Conservation (phyloP, 1,139 yeast species). For the Ogataea hybrid region DNA sequence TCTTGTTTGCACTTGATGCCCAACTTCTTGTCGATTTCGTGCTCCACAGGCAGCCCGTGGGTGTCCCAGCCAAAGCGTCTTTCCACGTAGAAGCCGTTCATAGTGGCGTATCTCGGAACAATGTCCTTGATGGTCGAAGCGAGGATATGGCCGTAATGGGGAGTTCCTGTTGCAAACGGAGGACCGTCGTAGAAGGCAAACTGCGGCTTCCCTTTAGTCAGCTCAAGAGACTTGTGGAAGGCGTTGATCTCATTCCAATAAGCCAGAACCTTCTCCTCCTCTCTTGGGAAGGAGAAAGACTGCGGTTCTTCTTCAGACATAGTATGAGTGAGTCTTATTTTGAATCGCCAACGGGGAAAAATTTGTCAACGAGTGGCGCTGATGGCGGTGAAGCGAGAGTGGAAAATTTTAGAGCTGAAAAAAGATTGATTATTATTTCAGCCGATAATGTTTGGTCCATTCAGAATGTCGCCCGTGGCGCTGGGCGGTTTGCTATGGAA, state of each 20-base stretch:
- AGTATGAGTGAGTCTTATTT: background rate
- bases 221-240: slow-evolving; percentile 79
- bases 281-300: slow-evolving; percentile 68
- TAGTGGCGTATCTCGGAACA: slow-evolving; percentile 95
- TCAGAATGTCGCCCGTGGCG: slow-evolving; percentile 58
- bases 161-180: slow-evolving; percentile 99
- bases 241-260: slow-evolving; percentile 93
- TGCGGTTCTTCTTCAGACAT: slow-evolving; percentile 29
- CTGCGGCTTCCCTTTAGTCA: slow-evolving; percentile 81
- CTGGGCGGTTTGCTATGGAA: slow-evolving; percentile 90
- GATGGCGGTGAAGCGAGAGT: slow-evolving; percentile 8
- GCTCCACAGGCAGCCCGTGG: slow-evolving; percentile 98
- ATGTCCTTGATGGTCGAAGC: slow-evolving; percentile 97
- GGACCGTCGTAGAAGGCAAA: slow-evolving; percentile 98
- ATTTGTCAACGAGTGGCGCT: slow-evolving; percentile 11
- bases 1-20: slow-evolving; percentile 93
- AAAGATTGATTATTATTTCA: background rate
- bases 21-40: slow-evolving; percentile 95
- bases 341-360: slow-evolving; percentile 6
- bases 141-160: slow-evolving; percentile 96
- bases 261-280: slow-evolving; percentile 77
- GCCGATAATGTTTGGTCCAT: slow-evolving; percentile 72
- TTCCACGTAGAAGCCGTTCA: slow-evolving; percentile 95
- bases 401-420: slow-evolving; percentile 2
- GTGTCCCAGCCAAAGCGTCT: slow-evolving; percentile 99